Percentiles rank a stretch among this genome's conserved stretches.
These are phyloP conservation scores for Chlorophyllum brunneum DNA, from an alignment of 768 basidiomycete genomes.

Conservation along the genomic window DNA sequence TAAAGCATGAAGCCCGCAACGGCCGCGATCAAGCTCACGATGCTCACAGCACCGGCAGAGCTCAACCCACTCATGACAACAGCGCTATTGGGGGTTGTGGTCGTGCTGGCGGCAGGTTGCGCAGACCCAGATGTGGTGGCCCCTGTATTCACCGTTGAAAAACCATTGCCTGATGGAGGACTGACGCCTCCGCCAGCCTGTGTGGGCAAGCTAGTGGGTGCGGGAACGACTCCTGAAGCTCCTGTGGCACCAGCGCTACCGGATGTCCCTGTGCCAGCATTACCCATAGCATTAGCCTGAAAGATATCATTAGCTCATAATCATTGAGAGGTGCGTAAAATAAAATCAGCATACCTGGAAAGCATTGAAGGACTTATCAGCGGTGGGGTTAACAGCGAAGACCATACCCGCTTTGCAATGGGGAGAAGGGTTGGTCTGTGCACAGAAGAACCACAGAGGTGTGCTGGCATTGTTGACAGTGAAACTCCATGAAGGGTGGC, in stretches of 20 bases:
- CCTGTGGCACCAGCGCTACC: too few relatives aligned
- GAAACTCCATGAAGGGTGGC: conserved; percentile 42
- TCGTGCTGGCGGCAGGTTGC: conserved; percentile 20
- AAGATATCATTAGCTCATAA: too few relatives aligned
- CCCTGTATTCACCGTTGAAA: background rate
- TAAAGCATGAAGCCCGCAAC: conserved; percentile 30
- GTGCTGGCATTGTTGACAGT: conserved; percentile 39
- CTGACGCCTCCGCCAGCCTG: background rate
- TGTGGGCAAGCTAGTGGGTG: background rate
- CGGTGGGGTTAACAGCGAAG: conserved; percentile 52
- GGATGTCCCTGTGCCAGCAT: too few relatives aligned
- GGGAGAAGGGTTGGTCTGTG: conserved; percentile 35
- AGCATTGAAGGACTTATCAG: conserved; percentile 39
- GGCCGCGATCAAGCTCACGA: conserved; percentile 22
- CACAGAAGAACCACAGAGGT: conserved; percentile 64
- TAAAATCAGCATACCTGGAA: conserved; percentile 36
- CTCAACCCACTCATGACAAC: conserved; percentile 28
- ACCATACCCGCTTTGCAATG: conserved; percentile 59
- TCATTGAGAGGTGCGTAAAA: too few relatives aligned
- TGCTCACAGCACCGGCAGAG: conserved; percentile 29
- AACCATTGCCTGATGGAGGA: background rate
- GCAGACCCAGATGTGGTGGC: conserved; percentile 9
- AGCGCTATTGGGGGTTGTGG: conserved; percentile 20
- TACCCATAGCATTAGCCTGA: too few relatives aligned
- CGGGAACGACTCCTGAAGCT: background rate